These are phyloP conservation scores for Syzygium jambos DNA, from an alignment of 345 rosid species.

Conservation along the genomic window DNA sequence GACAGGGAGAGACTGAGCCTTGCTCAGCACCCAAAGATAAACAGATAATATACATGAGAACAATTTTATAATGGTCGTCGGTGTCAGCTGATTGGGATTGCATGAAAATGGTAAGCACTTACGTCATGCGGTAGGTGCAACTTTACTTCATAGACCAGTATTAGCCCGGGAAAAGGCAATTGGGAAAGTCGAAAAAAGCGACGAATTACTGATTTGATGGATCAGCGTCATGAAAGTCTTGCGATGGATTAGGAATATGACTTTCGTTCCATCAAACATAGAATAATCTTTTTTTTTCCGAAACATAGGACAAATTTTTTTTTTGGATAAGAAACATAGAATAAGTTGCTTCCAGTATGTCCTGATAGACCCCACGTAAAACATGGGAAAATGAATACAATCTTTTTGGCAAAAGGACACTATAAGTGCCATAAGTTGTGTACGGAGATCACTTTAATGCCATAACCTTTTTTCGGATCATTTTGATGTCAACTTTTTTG, in stretches of 20 bases:
- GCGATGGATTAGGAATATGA: neutral
- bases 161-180: neutral
- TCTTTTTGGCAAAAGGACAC: too few relatives aligned
- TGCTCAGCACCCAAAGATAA: neutral
- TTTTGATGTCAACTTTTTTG: too few relatives aligned
- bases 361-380: too few relatives aligned
- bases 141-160: neutral
- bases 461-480: too few relatives aligned
- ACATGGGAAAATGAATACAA: neutral
- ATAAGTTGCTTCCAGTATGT: too few relatives aligned
- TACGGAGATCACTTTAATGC: too few relatives aligned
- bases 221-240: neutral
- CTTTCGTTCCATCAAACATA: neutral
- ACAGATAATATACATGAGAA: neutral
- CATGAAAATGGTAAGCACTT: neutral
- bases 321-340: too few relatives aligned
- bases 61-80: neutral
- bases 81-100: neutral
- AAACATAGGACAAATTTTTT: neutral
- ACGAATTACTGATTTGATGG: neutral
- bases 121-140: neutral
- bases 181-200: neutral
- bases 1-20: neutral
- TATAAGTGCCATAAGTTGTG: too few relatives aligned
- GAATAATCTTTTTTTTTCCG: neutral